Conservation (phyloP, 1,139 yeast species). For the Suhomyces bribrorum region DNA sequence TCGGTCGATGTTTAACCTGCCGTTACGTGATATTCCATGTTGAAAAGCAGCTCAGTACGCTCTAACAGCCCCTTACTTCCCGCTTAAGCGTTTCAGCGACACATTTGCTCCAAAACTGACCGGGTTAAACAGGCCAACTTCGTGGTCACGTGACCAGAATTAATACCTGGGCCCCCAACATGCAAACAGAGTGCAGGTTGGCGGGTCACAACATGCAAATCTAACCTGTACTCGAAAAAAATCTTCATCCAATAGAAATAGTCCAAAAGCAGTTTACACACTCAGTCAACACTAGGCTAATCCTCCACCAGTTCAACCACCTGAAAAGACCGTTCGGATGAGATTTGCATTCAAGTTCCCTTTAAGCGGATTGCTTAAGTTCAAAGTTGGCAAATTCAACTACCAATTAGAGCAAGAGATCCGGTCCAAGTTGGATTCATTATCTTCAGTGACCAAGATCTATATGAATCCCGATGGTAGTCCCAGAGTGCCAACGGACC, state of each 20-base stretch:
- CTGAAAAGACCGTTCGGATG: constrained; percentile 28
- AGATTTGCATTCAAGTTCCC: constrained; percentile 49
- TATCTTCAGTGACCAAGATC: constrained; percentile 58
- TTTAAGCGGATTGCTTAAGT: constrained; percentile 40
- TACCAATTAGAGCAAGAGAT: constrained; percentile 45
- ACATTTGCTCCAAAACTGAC: neutral
- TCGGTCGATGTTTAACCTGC: no score
- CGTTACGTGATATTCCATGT: no score
- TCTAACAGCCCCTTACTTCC: no score
- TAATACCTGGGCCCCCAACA: no score
- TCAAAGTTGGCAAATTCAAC: constrained; percentile 43
- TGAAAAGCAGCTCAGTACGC: no score
- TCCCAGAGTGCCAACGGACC: constrained; percentile 68
- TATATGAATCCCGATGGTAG: constrained; percentile 81
- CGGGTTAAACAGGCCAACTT: neutral
- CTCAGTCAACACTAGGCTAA: constrained; percentile 10
- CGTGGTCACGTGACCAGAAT: neutral
- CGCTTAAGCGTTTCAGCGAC: neutral
- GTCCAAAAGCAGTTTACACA: constrained; percentile 18
- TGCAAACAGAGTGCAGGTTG: no score
- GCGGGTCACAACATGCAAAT: neutral
- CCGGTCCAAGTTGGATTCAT: constrained; percentile 44
- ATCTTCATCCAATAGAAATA: constrained; percentile 22
- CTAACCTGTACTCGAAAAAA: constrained; percentile 13
- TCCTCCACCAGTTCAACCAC: no score